A percentile compares a stretch with the other conserved stretches of the same genome.
These are phyloP conservation scores for Cutaneotrichosporon cyanovorans DNA, from an alignment of 1,284 basidiomycete species.

Conservation along the genomic window DNA sequence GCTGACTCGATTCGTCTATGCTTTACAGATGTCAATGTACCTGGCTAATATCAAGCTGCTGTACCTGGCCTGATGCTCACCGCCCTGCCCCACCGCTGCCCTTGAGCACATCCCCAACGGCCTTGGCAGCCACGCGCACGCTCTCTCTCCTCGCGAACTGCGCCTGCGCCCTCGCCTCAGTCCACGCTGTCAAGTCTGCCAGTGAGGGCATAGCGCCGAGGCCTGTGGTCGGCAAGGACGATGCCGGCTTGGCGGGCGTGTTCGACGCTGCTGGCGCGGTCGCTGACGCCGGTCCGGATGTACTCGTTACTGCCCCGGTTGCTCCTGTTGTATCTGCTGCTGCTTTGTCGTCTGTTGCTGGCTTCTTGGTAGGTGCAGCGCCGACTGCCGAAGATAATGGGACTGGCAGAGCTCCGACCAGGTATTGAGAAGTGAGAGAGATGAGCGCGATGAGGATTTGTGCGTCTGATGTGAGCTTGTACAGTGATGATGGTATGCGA, in stretches of 20 bases:
- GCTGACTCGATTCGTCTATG: too few relatives aligned
- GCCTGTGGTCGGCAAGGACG: background rate
- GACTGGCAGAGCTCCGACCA: constrained; percentile 19
- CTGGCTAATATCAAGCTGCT: too few relatives aligned
- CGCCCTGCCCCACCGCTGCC: background rate
- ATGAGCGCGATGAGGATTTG: constrained; percentile 20
- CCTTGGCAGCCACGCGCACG: constrained; percentile 10
- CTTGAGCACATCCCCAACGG: constrained; percentile 13
- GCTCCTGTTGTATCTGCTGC: background rate
- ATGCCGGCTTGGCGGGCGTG: background rate
- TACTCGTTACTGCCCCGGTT: background rate
- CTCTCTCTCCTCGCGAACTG: constrained; percentile 16
- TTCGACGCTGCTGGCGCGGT: background rate
- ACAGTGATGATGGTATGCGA: too few relatives aligned
- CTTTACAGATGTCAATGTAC: too few relatives aligned
- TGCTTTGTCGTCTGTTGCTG: background rate
- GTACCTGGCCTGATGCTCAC: too few relatives aligned
- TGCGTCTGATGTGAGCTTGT: constrained; percentile 8
- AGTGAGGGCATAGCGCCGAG: background rate
- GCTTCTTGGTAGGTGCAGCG: background rate
- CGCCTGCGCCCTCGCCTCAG: constrained; percentile 12
- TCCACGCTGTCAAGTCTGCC: constrained; percentile 12
- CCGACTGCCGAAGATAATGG: constrained; percentile 2
- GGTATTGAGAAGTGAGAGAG: constrained; percentile 7
- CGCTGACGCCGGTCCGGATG: background rate